Evolutionary conservation across 2,329 filamentous ascomycete species (phyloP).

Genomic region (Alternaria viburni): DNA sequence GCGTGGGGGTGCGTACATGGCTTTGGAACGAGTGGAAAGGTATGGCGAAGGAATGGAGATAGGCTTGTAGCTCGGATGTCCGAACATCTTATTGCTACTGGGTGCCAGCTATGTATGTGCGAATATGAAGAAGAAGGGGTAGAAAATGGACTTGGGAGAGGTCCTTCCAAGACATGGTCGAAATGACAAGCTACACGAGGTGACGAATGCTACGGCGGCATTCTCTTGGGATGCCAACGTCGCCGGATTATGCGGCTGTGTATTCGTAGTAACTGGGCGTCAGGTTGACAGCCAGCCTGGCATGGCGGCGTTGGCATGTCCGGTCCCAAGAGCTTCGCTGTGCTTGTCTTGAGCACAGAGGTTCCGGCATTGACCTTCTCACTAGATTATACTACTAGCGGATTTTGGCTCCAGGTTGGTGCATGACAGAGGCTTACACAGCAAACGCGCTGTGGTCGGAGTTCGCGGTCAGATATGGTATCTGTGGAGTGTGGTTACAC

Average conservation of each 20-base stretch:
- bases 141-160: not conserved
- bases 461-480: not conserved
- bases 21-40: not conserved
- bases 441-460: not conserved
- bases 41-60: not conserved
- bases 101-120: not conserved
- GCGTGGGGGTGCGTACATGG: not conserved
- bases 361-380: not conserved
- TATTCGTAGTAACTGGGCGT: not conserved
- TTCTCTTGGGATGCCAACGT: not conserved
- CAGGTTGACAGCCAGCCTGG: not conserved
- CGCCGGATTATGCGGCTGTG: not conserved
- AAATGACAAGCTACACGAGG: not conserved
- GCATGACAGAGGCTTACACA: not conserved
- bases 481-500: not conserved
- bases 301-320: not conserved
- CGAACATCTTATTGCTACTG: not conserved
- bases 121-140: not conserved
- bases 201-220: not conserved
- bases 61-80: not conserved
- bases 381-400: not conserved
- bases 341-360: slow-evolving; percentile 1
- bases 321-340: not conserved
- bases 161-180: not conserved
- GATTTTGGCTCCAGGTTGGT: not conserved